Conservation (phyloP, 106 monocot genomes). For the Dactylorhiza incarnata region DNA sequence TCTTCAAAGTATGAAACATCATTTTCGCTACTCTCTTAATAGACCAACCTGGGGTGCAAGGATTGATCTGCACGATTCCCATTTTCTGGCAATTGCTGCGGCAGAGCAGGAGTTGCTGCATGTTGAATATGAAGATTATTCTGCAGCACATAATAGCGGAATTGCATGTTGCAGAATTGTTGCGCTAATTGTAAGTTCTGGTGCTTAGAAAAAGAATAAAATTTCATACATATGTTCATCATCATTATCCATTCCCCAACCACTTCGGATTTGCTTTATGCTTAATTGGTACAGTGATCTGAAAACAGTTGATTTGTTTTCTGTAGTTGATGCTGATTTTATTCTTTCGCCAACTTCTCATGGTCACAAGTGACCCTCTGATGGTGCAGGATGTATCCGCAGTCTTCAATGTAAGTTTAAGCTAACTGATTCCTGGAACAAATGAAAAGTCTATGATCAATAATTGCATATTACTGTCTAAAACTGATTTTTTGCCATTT, state of each 20-base stretch:
- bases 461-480: too few relatives aligned
- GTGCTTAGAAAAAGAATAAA: neutral
- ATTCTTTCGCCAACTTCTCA: constrained; percentile 61
- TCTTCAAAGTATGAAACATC: neutral
- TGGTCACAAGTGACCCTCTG: constrained; percentile 43
- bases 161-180: constrained; percentile 70
- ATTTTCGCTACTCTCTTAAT: constrained; percentile 3
- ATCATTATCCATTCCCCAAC: neutral
- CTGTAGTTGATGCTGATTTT: constrained; percentile 78
- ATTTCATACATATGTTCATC: neutral
- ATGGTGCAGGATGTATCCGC: constrained; percentile 50
- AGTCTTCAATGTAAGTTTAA: constrained; percentile 65
- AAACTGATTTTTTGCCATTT: neutral
- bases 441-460: too few relatives aligned
- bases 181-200: constrained; percentile 55
- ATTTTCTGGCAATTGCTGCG: constrained; percentile 72
- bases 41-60: constrained; percentile 71
- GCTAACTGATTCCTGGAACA: neutral
- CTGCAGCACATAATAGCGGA: constrained; percentile 40
- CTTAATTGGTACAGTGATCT: neutral
- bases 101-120: constrained; percentile 73
- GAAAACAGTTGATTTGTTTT: constrained; percentile 3
- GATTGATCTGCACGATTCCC: constrained; percentile 62
- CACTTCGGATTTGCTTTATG: neutral
- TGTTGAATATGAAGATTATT: constrained; percentile 74